Evolutionary conservation across 2,329 filamentous ascomycete species (phyloP).

Genomic region (Alternaria sp.): DNA sequence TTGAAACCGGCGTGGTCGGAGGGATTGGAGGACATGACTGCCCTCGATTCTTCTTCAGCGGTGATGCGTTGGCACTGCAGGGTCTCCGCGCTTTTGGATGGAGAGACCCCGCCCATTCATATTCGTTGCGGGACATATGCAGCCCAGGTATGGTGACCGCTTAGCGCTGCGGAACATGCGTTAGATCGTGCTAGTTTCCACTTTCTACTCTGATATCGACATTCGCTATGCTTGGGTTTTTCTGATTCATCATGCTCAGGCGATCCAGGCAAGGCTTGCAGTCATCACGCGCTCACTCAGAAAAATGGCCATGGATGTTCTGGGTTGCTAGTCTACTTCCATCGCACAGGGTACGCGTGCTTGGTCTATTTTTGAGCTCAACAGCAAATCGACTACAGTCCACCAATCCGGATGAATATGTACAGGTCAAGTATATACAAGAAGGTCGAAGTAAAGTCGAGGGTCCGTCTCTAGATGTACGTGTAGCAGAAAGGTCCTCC

Average conservation of each 20-base stretch:
- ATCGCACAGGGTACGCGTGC: background rate
- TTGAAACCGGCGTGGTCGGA: constrained; percentile 40
- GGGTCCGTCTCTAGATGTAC: constrained; percentile 41
- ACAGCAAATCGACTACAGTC: background rate
- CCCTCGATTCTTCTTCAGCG: constrained; percentile 30
- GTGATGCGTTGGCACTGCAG: constrained; percentile 49
- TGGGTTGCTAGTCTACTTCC: background rate
- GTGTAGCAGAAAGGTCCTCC: constrained; percentile 59
- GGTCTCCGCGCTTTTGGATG: constrained; percentile 22
- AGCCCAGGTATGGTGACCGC: constrained; percentile 28
- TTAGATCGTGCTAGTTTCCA: constrained; percentile 13
- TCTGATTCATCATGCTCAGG: background rate
- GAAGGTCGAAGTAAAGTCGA: background rate
- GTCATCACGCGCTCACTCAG: background rate
- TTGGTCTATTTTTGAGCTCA: constrained; percentile 4
- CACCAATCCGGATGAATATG: background rate
- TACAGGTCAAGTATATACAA: constrained; percentile 15
- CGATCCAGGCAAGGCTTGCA: background rate
- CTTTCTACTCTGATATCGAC: background rate
- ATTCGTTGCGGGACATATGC: constrained; percentile 16
- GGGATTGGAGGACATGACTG: constrained; percentile 41
- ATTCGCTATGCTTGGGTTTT: background rate
- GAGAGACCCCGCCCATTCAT: constrained; percentile 25
- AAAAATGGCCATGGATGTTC: background rate
- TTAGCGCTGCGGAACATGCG: constrained; percentile 27